Base-by-base conservation (phyloP, 2,329 filamentous ascomycete genomes). In the Xylaria digitata region DNA sequence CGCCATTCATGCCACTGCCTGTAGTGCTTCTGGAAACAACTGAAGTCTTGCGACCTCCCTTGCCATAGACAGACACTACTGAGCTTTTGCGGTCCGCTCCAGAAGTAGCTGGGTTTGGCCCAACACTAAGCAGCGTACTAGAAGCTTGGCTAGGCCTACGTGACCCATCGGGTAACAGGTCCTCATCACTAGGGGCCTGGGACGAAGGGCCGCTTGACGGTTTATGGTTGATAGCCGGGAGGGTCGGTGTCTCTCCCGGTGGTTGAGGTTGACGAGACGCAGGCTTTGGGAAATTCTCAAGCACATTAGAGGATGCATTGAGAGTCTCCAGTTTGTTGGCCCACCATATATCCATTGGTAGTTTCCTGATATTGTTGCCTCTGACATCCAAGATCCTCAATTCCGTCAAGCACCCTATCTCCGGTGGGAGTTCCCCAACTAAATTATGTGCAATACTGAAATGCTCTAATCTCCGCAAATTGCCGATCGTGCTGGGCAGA, bases 321-420 rank as follows among this genome's bases (percentile, higher is more conserved):
- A 99, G 86, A 0, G 91, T 95, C 79, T 98, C 94, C 61, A 99
- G 81, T 76, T 91, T 94, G 73, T 91, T 90, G 58, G 95, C 95
- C 84, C 93, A 95, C 96, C 96, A 99, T n/a, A 99, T 86, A 76
- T 99, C 96, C 76, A 92, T 89, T 1, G 96, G 96, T 37, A 99
- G 83, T 75, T 91, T 91, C 71, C 90, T 91, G 65, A 99, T 86
- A 75, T 98, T 99, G 82, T 98, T 99, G 76, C 96, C 93, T 70
- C 95, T 88, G 19, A 98, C 86, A 76, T 99, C 95, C 46, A 99
- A 84, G 69, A 94, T 91, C 60, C 89, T 90, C 68, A 99, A 84
- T 78, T 98, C 95, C 0, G 86, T 87, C 26, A 99, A 85, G 70
- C 92, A 94, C 5, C 96, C 96, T 71, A 99, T 93, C 72, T 97